Conservation (phyloP, 305 asterid species). For the Fraxinus velutina region DNA sequence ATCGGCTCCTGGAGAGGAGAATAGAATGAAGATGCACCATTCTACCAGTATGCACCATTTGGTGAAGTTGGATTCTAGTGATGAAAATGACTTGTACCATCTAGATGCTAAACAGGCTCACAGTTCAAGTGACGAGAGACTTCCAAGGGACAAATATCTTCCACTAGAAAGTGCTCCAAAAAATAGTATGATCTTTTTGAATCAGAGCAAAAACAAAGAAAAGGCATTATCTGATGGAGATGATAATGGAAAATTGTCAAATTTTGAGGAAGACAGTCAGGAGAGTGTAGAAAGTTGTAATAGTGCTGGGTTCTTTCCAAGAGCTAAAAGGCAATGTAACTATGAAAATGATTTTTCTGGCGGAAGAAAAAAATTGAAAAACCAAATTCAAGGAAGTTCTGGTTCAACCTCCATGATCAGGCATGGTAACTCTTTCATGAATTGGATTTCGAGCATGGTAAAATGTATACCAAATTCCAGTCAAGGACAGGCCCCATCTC, state of each 20-base stretch:
- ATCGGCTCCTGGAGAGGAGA: slow-evolving; percentile 28
- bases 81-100: slow-evolving; percentile 41
- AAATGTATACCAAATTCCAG: slow-evolving; percentile 47
- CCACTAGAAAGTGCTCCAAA: slow-evolving; percentile 35
- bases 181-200: slow-evolving; percentile 28
- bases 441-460: slow-evolving; percentile 75
- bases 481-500: slow-evolving; percentile 35
- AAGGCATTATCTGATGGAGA: slow-evolving; percentile 44
- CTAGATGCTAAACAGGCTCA: slow-evolving; percentile 24
- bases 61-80: slow-evolving; percentile 39
- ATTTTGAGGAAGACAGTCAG: slow-evolving; percentile 43
- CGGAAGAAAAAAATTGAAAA: slow-evolving; percentile 54
- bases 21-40: slow-evolving; percentile 15
- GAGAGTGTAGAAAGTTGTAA: slow-evolving; percentile 75
- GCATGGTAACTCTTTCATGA: slow-evolving; percentile 61
- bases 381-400: slow-evolving; percentile 25
- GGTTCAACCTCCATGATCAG: slow-evolving; percentile 28
- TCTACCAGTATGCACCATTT: slow-evolving; percentile 3
- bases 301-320: slow-evolving; percentile 39
- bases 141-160: slow-evolving; percentile 23
- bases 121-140: slow-evolving; percentile 21
- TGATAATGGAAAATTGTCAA: slow-evolving; percentile 29
- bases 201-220: slow-evolving; percentile 44
- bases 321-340: slow-evolving; percentile 34
- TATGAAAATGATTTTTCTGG: slow-evolving; percentile 25